Conservation (phyloP, 2,329 filamentous ascomycete genomes). For the Penicillium sp. region DNA sequence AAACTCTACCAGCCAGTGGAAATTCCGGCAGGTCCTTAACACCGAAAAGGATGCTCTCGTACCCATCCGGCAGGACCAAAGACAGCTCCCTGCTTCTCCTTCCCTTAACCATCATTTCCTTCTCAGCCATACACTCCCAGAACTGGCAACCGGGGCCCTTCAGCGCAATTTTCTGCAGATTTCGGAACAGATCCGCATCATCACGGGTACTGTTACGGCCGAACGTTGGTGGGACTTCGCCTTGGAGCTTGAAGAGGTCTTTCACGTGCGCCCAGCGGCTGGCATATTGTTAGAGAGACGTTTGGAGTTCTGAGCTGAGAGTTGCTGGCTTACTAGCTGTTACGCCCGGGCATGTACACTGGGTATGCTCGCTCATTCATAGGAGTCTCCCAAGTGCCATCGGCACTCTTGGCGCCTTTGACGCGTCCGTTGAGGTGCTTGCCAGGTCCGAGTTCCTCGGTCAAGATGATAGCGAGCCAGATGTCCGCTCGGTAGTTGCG, state of each 20-base stretch:
- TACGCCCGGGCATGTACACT: constrained; percentile 12
- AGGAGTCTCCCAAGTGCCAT: constrained; percentile 5
- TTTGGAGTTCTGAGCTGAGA: background rate
- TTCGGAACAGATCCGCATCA: constrained; percentile 4
- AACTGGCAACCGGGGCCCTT: constrained; percentile 3
- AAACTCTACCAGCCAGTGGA: background rate
- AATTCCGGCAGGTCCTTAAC: background rate
- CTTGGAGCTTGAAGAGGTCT: constrained; percentile 6
- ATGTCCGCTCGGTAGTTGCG: constrained; percentile 8
- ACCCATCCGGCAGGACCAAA: constrained; percentile 3
- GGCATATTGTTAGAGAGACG: background rate
- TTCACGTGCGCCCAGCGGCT: constrained; percentile 8
- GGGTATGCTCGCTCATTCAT: constrained; percentile 10
- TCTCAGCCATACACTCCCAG: constrained; percentile 14
- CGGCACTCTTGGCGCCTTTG: background rate
- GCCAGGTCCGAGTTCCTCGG: constrained; percentile 1
- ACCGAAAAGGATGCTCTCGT: background rate
- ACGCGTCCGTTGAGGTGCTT: constrained; percentile 5
- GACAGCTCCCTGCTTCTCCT: constrained; percentile 4
- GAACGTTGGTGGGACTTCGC: background rate
- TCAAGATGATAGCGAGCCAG: constrained; percentile 11
- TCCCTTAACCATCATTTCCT: constrained; percentile 7
- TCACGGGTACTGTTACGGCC: background rate
- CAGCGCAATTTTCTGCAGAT: constrained; percentile 3
- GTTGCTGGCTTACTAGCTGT: constrained; percentile 15